These are phyloP conservation scores for Coemansia sp. DNA, from an alignment of 192 early-diverging fungal species.

Conservation along the genomic window DNA sequence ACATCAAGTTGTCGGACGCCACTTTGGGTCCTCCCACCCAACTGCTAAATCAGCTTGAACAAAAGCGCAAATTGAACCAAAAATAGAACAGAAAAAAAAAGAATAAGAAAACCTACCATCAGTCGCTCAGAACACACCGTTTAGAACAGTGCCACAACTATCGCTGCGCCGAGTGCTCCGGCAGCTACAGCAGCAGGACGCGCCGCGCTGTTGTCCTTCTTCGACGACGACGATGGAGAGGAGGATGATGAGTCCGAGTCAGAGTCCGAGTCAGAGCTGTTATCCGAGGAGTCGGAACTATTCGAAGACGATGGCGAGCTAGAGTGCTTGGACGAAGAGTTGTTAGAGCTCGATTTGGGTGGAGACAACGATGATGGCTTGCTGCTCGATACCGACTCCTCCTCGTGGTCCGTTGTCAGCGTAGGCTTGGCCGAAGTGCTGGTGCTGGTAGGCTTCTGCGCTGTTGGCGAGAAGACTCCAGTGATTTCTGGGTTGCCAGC, in stretches of 20 bases:
- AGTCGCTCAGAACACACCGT: background rate
- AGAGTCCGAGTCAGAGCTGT: background rate
- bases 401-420: background rate
- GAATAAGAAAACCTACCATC: constrained; percentile 2
- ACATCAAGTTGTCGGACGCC: background rate
- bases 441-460: background rate
- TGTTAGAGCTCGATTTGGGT: background rate
- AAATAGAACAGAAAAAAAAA: background rate
- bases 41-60: background rate
- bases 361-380: background rate
- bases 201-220: constrained; percentile 26
- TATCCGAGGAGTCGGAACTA: background rate
- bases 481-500: constrained; percentile 26
- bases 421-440: constrained; percentile 1
- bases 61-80: background rate
- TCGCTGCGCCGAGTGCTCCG: constrained; percentile 31
- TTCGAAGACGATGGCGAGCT: background rate
- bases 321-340: background rate
- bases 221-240: constrained; percentile 11
- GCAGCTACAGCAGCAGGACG: constrained; percentile 12
- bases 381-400: background rate
- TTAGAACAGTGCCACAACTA: constrained; percentile 41
- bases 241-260: background rate
- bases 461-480: background rate
- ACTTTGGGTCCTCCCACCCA: background rate